phyloP scores from a whole-genome alignment of 2,329 filamentous ascomycete species.

The Ilyonectria mors-panacis region DNA sequence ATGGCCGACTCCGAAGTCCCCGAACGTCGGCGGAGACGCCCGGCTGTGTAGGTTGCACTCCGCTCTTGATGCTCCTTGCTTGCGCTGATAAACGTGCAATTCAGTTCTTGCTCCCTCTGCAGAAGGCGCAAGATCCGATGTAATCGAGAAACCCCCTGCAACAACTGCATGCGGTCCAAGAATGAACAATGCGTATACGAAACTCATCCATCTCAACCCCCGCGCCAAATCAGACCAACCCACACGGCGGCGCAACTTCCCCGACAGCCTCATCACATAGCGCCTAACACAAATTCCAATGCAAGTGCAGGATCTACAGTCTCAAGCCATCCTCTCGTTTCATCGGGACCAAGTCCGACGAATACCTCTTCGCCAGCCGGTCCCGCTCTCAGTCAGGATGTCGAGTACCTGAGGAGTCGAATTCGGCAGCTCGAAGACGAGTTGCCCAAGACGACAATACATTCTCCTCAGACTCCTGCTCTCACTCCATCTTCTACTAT shows the following conservation, averaged over 20 bases:
- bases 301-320: not conserved
- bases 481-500: conserved; percentile 21
- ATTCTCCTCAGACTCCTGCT: not conserved
- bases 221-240: not conserved
- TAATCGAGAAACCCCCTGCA: conserved; percentile 58
- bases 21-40: conserved; percentile 48
- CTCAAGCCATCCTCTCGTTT: not conserved
- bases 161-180: conserved; percentile 58
- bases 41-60: conserved; percentile 43
- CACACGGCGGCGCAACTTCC: not conserved
- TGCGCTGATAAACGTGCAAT: not conserved
- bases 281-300: conserved; percentile 16
- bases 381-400: conserved; percentile 31
- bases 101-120: conserved; percentile 59
- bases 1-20: conserved; percentile 35
- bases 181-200: conserved; percentile 54
- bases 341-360: not conserved
- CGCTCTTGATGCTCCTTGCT: too few relatives aligned
- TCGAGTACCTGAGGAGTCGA: conserved; percentile 31
- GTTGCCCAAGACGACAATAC: not conserved
- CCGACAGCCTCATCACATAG: not conserved
- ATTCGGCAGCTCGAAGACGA: conserved; percentile 37
- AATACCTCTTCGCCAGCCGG: conserved; percentile 23
- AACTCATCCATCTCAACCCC: conserved; percentile 30
- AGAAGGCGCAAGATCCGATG: conserved; percentile 62